Base-by-base conservation (phyloP, 805 yeast species). In the Wickerhamomyces xylosicus region DNA sequence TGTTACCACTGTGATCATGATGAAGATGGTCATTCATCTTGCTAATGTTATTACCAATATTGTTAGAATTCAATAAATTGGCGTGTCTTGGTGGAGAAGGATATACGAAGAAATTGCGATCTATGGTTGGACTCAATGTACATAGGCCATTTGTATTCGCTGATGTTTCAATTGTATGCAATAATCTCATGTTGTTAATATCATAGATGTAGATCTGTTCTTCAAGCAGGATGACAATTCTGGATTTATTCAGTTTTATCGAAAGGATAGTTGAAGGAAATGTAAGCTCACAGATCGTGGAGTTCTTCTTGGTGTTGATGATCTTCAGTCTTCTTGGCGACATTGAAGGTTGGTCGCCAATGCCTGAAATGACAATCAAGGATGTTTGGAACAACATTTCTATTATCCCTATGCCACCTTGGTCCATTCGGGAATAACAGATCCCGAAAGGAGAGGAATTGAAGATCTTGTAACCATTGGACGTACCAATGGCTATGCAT, bases 261-360 rank as follows among this genome's bases (percentile, higher is more conserved):
- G 73, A 70, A 22, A 77, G 52, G 2, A 83, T 77, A 5, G 72
- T 57, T 4, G 80, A 67, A 1, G 85, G 82, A 49, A 81, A 83
- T 0, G 82, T 70, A 40, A 83, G 64, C 54, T 82, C 90, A 56
- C 92, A 83, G 13, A 83, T 82, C 1, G 67, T 61, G 0, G 73
- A 56, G 41, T 62, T 59, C 45, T 59, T 64, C 56, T 85, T 85
- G 2, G 95, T 85, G 61, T 92, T 92, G 41, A 89, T 67, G 39
- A 90, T 78, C 53, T 79, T 78, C 43, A 90, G 69, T 47, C 87
- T 76, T 43, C 96, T 69, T n/a, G 95, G 94, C 8, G 85, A 76
- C 51, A 76, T 67, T 4, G 69, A 58, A 3, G 80, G 73, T 42
- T 73, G 80, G 42, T 79, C 85, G 0, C 87, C 87, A 27, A 76